Evolutionary conservation across 2,329 filamentous ascomycete species (phyloP), one percentile per base, ranked within the genome.

Genomic region (Claviceps pazoutovae): DNA sequence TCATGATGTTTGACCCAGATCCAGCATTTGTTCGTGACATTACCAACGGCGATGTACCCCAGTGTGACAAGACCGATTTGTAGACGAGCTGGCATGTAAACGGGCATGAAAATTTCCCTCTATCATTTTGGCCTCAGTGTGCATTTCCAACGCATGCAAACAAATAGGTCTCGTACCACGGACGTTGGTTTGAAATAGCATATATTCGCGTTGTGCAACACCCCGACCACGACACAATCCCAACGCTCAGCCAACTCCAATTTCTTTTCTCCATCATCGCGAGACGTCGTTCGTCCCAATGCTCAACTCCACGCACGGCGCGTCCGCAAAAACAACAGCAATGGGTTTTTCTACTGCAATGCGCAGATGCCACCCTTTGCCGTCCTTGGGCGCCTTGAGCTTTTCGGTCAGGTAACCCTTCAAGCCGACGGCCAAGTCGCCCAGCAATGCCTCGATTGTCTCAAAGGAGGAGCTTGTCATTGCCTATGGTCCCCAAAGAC

Each of bases 1-100:
- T 96, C 62, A 89, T 96, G 88, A 72, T 96, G 51, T 86, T 83
- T 64, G 75, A 87, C 58, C 83, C 89, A 1, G 82, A 91, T 59
- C 71, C 74, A 41, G 74, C 71, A 3, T 88, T 94, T 58, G 68
- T 95, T 46, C 70, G 71, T 49, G 70, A 80, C 51, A 75, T 95
- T 55, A 95, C 88, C 5, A 71, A 79, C 39, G 84, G 82, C 13
- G 88, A 95, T 68, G 72, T 84, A 45, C 82, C 87, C 2, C 72
- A 86, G 61, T 75, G 74, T 56, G 70, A 72, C 53, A 75, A 72
- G 55, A 57, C 56, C 36, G 54, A 57, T 36, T 48, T 50, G 21
- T 44, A 26, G 42, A 26, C 16, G 3, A 46, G 5, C 14, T 26
- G 30, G 41, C 34, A 23, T 9, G 19, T 44, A 43, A 14, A 17